phyloP scores from a whole-genome alignment of 2,329 filamentous ascomycete species.

The Helotiales sp. region DNA sequence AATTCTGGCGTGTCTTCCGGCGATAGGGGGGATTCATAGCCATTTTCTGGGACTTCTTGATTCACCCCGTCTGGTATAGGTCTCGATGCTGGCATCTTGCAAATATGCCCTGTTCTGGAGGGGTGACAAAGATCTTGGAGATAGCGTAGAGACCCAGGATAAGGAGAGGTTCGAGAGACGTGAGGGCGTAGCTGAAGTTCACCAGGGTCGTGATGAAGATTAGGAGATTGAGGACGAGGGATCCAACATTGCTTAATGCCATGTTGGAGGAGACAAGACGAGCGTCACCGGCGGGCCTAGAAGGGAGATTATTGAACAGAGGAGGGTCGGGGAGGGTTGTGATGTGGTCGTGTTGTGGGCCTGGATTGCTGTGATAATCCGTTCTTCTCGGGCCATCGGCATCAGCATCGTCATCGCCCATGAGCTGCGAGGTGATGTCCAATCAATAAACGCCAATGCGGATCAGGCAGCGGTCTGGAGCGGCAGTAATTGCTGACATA shows the following conservation, averaged over 20 bases:
- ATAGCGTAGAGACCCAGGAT: slow-evolving; percentile 55
- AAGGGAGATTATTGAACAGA: background rate
- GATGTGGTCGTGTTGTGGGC: background rate
- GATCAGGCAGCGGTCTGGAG: background rate
- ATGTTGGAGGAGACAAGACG: slow-evolving; percentile 42
- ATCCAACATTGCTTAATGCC: slow-evolving; percentile 58
- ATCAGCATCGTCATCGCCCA: slow-evolving; percentile 12
- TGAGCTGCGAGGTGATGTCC: background rate
- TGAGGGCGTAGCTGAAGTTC: slow-evolving; percentile 57
- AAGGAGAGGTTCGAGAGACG: slow-evolving; percentile 53
- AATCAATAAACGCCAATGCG: background rate
- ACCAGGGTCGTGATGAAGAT: slow-evolving; percentile 60
- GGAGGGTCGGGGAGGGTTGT: background rate
- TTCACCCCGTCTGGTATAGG: slow-evolving; percentile 40
- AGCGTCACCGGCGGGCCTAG: background rate
- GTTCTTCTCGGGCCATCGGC: slow-evolving; percentile 13
- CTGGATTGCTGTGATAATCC: background rate
- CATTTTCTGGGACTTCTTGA: slow-evolving; percentile 28
- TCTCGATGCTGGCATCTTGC: slow-evolving; percentile 43
- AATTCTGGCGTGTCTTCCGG: slow-evolving; percentile 16
- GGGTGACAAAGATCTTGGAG: slow-evolving; percentile 53
- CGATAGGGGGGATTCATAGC: slow-evolving; percentile 47
- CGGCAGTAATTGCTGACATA: background rate
- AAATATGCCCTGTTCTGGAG: slow-evolving; percentile 52
- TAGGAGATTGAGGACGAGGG: slow-evolving; percentile 56